A percentile compares a stretch with the other conserved stretches of the same genome.
These are phyloP conservation scores for Syncephalastrum sp. DNA, from an alignment of 371 early-diverging fungal species.

Conservation along the genomic window DNA sequence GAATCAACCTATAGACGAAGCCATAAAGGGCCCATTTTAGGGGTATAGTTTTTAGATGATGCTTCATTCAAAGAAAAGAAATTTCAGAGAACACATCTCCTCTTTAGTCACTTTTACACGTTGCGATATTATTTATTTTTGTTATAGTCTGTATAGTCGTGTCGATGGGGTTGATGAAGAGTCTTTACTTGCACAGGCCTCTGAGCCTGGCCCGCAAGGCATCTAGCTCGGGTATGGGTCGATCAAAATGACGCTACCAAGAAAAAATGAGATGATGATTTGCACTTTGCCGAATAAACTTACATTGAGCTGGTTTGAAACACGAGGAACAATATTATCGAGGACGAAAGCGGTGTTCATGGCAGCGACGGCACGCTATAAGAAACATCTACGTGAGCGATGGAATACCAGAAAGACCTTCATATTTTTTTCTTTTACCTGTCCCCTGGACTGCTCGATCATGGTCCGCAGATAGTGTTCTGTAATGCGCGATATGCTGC, in stretches of 20 bases:
- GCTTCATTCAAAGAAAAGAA: background rate
- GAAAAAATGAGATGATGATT: slow-evolving; percentile 5
- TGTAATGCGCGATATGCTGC: slow-evolving; percentile 38
- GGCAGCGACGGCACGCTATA: slow-evolving; percentile 50
- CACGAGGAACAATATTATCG: slow-evolving; percentile 60
- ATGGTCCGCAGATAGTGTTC: slow-evolving; percentile 42
- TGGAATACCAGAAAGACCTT: too few species aligned
- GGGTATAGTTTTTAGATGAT: too few species aligned
- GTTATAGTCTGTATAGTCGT: background rate
- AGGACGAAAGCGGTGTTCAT: slow-evolving; percentile 62
- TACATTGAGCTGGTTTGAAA: slow-evolving; percentile 60
- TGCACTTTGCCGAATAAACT: slow-evolving; percentile 1
- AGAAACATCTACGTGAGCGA: background rate
- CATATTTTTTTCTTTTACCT: slow-evolving; percentile 26
- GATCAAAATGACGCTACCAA: slow-evolving; percentile 55
- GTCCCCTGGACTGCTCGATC: slow-evolving; percentile 39
- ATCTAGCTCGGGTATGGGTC: slow-evolving; percentile 66
- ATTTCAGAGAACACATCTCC: too few species aligned
- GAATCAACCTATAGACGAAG: slow-evolving; percentile 27
- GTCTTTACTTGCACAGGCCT: slow-evolving; percentile 22
- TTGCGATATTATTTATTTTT: slow-evolving; percentile 1
- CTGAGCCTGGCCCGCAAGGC: slow-evolving; percentile 55
- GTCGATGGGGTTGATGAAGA: background rate
- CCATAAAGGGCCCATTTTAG: background rate
- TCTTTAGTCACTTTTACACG: too few species aligned